Percentiles rank a stretch among this genome's conserved stretches.
These are phyloP conservation scores for Colletotrichum costaricense DNA, from an alignment of 2,329 filamentous ascomycete genomes.

Conservation along the genomic window DNA sequence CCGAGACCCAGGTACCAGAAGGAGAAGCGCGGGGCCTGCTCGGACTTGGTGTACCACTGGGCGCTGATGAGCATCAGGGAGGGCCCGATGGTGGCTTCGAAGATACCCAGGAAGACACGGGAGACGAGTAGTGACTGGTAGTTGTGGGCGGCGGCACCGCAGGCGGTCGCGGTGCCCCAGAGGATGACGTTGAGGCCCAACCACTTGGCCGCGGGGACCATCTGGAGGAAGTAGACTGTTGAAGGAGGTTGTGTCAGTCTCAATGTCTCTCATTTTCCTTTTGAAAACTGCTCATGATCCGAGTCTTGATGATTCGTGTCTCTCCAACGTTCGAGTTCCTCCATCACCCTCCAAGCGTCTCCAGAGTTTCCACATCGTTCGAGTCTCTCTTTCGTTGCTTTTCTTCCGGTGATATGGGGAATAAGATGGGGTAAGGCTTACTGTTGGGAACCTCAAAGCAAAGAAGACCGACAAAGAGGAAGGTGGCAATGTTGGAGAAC, in stretches of 20 bases:
- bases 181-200: slow-evolving; percentile 67
- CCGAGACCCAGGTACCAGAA: slow-evolving; percentile 72
- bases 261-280: neutral
- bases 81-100: slow-evolving; percentile 70
- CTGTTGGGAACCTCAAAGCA: slow-evolving; percentile 71
- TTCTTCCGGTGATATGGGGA: neutral
- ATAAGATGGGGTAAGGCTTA: slow-evolving; percentile 41
- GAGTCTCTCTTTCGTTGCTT: neutral
- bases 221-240: slow-evolving; percentile 67
- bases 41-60: slow-evolving; percentile 67
- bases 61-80: slow-evolving; percentile 71
- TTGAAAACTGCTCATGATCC: neutral
- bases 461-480: slow-evolving; percentile 71
- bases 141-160: slow-evolving; percentile 63
- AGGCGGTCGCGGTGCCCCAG: slow-evolving; percentile 68
- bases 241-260: neutral
- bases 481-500: slow-evolving; percentile 71
- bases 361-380: neutral
- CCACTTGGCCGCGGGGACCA: slow-evolving; percentile 70
- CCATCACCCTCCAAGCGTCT: neutral
- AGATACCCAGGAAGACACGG: slow-evolving; percentile 69
- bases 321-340: neutral
- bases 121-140: slow-evolving; percentile 65
- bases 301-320: neutral
- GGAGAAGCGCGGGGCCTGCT: slow-evolving; percentile 69